Evolutionary conservation across 345 rosid genomes (phyloP), one percentile per base, ranked within the genome.

Genomic region (Diplotaxis tenuifolia): DNA sequence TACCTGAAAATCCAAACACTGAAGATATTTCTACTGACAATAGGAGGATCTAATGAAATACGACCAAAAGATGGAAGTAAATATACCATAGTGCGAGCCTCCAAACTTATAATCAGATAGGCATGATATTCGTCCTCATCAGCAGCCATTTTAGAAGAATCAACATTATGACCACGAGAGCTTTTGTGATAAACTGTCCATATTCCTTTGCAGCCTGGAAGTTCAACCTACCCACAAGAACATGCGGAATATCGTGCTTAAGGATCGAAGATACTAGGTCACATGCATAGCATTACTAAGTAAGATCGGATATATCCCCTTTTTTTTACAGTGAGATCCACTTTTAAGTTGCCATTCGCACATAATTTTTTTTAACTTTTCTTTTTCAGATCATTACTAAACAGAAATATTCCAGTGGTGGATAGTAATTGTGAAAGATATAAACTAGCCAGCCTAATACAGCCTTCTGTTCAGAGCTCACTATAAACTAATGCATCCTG

Each of bases 181-280:
- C 85, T 92, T 85, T 95, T 92, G 82, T 92, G 99, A 82, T 90
- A 95, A 71, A 95, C 98, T 16, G 96, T 90, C 99, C 99, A 95
- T 82, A 95, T 92, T 79, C 96, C 99, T 83, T 83, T 92, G 81
- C 99, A 95, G 68, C 99, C 97, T 45, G 91, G 86, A 67, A 95
- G 89, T 78, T 92, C 93, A 80, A 95, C 99, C 99, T 95, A 84
- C 82, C 20, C 31, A 54, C 72, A 66, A 57, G 42, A 65, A 71
- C 12, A 65, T 28, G 12, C 15, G 3, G 47, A 77, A 77, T 29
- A 67, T 55, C 10, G 69, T 67, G 68, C 3, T 66, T 21, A 34
- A 36, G 80, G 42, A 59, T 59, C 14, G 1, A 45, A 45, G 71
- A 58, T 68, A 71, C 68, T 36, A 50, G 29, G 47, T n/a, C 57